Evolutionary conservation across 768 basidiomycete species (phyloP).

Genomic region (Kwoniella pini): DNA sequence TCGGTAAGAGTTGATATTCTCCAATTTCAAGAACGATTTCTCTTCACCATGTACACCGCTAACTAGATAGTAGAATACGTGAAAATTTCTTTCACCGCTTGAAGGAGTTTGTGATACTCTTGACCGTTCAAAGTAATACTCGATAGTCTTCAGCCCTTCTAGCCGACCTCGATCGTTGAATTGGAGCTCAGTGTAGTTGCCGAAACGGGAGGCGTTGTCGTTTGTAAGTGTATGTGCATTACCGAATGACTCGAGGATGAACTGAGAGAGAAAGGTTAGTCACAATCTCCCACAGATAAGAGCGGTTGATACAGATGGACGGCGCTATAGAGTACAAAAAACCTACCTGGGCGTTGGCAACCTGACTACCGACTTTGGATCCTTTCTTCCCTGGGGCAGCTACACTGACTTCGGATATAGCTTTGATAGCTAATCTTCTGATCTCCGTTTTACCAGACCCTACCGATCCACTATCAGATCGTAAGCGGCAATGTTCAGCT

Average conservation of each 20-base stretch:
- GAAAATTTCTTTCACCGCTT: constrained; percentile 87
- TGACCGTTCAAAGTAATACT: constrained; percentile 91
- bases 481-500: neutral
- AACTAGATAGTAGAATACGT: constrained; percentile 96
- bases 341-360: constrained; percentile 76
- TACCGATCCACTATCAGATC: constrained; percentile 93
- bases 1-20: constrained; percentile 77
- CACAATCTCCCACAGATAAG: neutral
- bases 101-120: constrained; percentile 78
- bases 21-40: constrained; percentile 78
- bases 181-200: constrained; percentile 97
- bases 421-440: constrained; percentile 84
- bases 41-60: constrained; percentile 88
- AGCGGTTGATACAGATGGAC: neutral
- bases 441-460: constrained; percentile 93
- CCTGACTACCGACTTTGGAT: constrained; percentile 77
- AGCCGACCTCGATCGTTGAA: constrained; percentile 89
- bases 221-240: constrained; percentile 78
- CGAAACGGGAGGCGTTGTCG: constrained; percentile 92
- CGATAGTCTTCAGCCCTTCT: constrained; percentile 87
- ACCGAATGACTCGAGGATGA: constrained; percentile 92
- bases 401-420: constrained; percentile 85
- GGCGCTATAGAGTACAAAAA: no score
- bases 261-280: constrained; percentile 54
- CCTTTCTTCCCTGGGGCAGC: constrained; percentile 90